Evolutionary conservation across 108 stramenopile genomes (phyloP).

Genomic region (Conticribra guillardii): DNA sequence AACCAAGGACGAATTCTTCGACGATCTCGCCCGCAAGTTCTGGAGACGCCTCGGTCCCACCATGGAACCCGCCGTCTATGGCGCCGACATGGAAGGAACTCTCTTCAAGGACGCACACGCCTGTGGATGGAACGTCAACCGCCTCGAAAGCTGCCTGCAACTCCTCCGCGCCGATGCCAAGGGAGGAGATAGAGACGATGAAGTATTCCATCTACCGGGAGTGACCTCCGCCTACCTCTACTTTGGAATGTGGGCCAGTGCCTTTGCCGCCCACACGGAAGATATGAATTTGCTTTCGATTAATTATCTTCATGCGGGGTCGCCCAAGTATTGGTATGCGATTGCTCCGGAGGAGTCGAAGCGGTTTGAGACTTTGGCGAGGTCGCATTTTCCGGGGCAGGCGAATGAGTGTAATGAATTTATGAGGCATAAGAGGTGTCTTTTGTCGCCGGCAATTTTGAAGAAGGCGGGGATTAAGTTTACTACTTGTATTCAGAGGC

Average conservation of each 20-base stretch:
- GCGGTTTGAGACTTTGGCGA: constrained; percentile 86
- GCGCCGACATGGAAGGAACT: constrained; percentile 94
- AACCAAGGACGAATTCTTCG: constrained; percentile 55
- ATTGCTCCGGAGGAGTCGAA: constrained; percentile 76
- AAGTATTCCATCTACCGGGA: constrained; percentile 74
- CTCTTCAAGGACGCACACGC: constrained; percentile 84
- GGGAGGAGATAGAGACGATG: constrained; percentile 38
- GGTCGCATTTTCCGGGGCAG: constrained; percentile 71
- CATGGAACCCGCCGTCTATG: constrained; percentile 89
- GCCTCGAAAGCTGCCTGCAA: constrained; percentile 56
- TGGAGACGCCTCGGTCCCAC: constrained; percentile 94
- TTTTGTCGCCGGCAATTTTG: constrained; percentile 87
- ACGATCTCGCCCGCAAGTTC: constrained; percentile 83
- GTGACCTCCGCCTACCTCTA: constrained; percentile 90
- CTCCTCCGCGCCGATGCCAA: constrained; percentile 50
- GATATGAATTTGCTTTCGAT: constrained; percentile 98
- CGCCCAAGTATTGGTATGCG: constrained; percentile 98
- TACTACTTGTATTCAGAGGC: constrained; percentile 89
- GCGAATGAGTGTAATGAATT: constrained; percentile 86
- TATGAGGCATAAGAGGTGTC: constrained; percentile 94
- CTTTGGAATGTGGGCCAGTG: constrained; percentile 90
- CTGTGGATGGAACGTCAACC: constrained; percentile 88
- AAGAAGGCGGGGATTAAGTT: constrained; percentile 92
- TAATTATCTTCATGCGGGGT: constrained; percentile 97
- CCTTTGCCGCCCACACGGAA: constrained; percentile 95